A percentile compares a stretch with the other conserved stretches of the same genome.
Evolutionary conservation across 345 rosid species (phyloP).

Genomic region (Pistacia atlantica): DNA sequence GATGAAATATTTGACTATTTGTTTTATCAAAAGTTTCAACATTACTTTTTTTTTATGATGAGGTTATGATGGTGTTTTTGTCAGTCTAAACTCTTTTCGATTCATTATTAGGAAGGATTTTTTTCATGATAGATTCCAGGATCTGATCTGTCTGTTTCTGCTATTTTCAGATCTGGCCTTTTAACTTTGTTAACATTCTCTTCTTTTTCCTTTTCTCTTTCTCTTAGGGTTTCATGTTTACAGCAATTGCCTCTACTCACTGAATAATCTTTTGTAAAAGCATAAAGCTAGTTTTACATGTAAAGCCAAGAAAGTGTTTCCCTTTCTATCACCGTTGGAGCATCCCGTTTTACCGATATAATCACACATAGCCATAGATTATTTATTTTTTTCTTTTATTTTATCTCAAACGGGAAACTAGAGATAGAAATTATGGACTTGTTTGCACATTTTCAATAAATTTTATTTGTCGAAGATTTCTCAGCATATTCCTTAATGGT

Average conservation of each 20-base stretch:
- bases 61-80: conserved; percentile 39
- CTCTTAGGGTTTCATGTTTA: conserved; percentile 36
- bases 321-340: conserved; percentile 20
- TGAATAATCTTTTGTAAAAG: background rate
- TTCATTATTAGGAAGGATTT: conserved; percentile 33
- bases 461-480: background rate
- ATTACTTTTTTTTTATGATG: conserved; percentile 43
- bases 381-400: background rate
- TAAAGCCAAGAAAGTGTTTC: conserved; percentile 12
- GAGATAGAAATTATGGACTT: too few relatives aligned
- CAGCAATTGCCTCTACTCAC: conserved; percentile 14
- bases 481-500: background rate
- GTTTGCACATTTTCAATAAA: too few relatives aligned
- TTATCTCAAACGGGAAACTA: background rate
- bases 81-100: conserved; percentile 28
- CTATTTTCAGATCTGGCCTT: conserved; percentile 43
- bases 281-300: conserved; percentile 7
- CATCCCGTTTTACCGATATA: background rate
- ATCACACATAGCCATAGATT: background rate
- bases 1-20: conserved; percentile 61
- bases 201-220: conserved; percentile 7
- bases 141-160: conserved; percentile 54
- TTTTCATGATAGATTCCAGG: conserved; percentile 40
- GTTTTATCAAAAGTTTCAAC: conserved; percentile 45
- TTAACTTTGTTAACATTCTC: conserved; percentile 19